Evolutionary conservation across 495 filamentous ascomycete genomes (phyloP).

Genomic region (Daldinia caldariorum): DNA sequence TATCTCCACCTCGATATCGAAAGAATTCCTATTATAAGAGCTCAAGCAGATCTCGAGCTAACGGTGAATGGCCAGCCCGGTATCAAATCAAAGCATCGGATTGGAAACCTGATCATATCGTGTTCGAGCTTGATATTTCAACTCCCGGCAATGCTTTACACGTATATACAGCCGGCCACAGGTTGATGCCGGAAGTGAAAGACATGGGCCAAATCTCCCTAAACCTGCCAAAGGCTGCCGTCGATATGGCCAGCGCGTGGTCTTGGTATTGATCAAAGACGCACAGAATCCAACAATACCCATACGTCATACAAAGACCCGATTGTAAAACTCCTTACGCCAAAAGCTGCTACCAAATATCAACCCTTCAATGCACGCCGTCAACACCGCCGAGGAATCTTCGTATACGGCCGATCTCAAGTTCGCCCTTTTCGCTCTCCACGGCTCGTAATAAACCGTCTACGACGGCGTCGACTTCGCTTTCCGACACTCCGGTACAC

Average conservation of each 20-base stretch:
- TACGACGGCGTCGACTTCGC: constrained; percentile 70
- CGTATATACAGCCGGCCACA: constrained; percentile 28
- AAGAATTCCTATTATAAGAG: background rate
- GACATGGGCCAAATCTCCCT: constrained; percentile 21
- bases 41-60: background rate
- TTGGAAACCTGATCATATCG: constrained; percentile 8
- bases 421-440: constrained; percentile 74
- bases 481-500: constrained; percentile 72
- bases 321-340: constrained; percentile 1
- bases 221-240: background rate
- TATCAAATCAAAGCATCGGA: background rate
- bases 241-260: constrained; percentile 4
- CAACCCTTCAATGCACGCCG: constrained; percentile 47
- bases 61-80: background rate
- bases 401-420: constrained; percentile 74
- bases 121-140: background rate
- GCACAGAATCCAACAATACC: constrained; percentile 19
- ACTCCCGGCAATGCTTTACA: background rate
- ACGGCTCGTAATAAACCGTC: constrained; percentile 72
- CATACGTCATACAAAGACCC: constrained; percentile 19
- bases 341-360: background rate
- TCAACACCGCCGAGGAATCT: constrained; percentile 80
- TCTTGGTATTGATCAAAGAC: constrained; percentile 18
- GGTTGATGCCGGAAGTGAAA: constrained; percentile 28
- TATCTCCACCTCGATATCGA: background rate